Percentiles rank a stretch among this genome's conserved stretches.
Conservation (phyloP, 2,329 filamentous ascomycete genomes). For the Sclerotinia spermophila region DNA sequence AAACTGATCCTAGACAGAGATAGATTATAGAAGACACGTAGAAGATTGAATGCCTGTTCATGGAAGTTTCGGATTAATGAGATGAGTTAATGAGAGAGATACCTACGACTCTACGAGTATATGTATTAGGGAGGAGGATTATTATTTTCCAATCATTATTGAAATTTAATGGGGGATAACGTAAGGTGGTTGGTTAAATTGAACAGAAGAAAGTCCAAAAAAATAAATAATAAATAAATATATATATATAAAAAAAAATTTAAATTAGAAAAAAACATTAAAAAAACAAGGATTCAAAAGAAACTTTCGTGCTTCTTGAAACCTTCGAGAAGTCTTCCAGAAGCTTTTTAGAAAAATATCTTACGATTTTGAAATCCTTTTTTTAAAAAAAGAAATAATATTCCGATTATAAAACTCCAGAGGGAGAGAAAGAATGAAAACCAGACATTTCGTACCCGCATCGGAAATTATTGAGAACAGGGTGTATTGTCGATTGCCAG, state of each 20-base stretch:
- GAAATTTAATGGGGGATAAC: background rate
- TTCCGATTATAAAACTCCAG: background rate
- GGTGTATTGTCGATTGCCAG: background rate
- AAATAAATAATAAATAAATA: no score
- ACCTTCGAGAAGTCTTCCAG: background rate
- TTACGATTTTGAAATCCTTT: background rate
- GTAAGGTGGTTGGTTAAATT: no score
- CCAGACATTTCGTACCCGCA: background rate
- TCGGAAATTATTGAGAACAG: background rate
- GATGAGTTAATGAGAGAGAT: background rate
- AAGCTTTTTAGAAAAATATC: background rate
- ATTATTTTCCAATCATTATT: background rate
- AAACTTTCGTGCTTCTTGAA: background rate
- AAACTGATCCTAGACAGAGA: background rate
- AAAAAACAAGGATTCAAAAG: background rate
- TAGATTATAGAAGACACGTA: background rate
- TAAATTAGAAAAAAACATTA: no score
- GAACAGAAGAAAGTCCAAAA: no score
- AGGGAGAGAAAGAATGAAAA: background rate
- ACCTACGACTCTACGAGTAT: no score
- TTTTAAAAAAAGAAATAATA: background rate
- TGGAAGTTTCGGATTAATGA: background rate
- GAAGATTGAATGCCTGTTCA: background rate
- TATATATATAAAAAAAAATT: no score
- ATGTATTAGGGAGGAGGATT: background rate